Conservation (phyloP, 2,329 filamentous ascomycete genomes). For the Erysiphe pulchra region DNA sequence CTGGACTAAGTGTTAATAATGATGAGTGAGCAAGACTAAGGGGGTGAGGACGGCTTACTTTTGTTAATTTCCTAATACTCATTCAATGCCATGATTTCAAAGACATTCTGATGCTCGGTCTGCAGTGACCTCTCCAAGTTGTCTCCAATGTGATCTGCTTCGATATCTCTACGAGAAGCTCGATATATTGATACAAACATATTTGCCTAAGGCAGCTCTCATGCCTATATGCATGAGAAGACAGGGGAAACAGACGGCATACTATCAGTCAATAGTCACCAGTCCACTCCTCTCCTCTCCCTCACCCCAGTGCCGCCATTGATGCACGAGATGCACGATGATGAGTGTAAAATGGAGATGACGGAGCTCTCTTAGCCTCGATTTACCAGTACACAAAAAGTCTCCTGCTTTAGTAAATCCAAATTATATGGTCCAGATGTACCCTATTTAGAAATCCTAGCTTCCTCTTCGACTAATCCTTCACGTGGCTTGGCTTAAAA, state of each 20-base stretch:
- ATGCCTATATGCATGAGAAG: not conserved
- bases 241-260: not conserved
- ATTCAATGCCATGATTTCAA: not conserved
- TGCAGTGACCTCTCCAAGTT: not conserved
- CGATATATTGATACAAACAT: not conserved
- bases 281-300: not conserved
- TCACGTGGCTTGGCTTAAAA: no score
- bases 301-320: not conserved
- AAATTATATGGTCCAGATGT: no score
- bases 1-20: not conserved
- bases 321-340: not conserved
- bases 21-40: not conserved
- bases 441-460: no score
- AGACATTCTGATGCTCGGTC: not conserved
- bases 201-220: not conserved
- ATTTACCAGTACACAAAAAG: no score
- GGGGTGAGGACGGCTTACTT: not conserved
- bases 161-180: not conserved
- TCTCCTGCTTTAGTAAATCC: no score
- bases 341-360: not conserved
- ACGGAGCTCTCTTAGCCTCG: no score
- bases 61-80: not conserved
- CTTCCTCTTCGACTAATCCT: no score
- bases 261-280: not conserved
- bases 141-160: not conserved